Base-by-base conservation (phyloP, 1,284 basidiomycete species). In the Cutaneotrichosporon cutaneum region DNA sequence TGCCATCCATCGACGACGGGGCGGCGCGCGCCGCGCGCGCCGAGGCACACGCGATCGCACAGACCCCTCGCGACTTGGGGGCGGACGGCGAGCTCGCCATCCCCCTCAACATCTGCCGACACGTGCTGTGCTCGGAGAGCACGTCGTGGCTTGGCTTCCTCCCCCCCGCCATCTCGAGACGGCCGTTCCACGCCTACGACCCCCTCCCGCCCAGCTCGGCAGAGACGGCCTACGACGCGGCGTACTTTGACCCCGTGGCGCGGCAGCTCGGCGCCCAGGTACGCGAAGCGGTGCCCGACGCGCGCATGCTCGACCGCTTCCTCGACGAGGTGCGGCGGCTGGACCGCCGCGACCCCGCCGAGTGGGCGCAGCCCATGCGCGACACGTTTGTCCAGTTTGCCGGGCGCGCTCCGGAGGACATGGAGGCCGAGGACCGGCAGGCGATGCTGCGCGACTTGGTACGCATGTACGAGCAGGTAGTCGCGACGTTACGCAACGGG, bases 141-240 rank as follows among this genome's bases (percentile, higher is more conserved):
- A 82, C 85, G 11, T 82, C 83, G 33, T 75, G 85, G 84, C 84
- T 88, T 58, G 82, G 86, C 1, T 94, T 91, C 80, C 82, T 92
- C 60, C 90, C 90, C 0, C 81, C 82, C 2, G 67, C 77, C 14
- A 84, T 85, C 64, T 81, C 63, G 32, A 67, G 68, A 10, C 63
- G 64, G n/a, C 68, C 73, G 33, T 76, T 85, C 18, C 80, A 91
- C 56, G 85, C 88, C 3, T 94, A 88, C 67, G 92, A 94, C 72
- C 91, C 91, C 0, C 79, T 94, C 1, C 90, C 90, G 0, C 90
- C 92, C 0, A 83, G 83, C 2, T 80, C 83, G 2, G 72, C 76
- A 2, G 69, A 85, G 6, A 88, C 82, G 26, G 71, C 71, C 32
- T 94, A 94, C 76, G 83, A 92, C 64, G 79, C 83, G 2, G 78